A percentile compares a stretch with the other conserved stretches of the same genome.
Evolutionary conservation across 768 basidiomycete genomes (phyloP).

Genomic region (Panellus pusillus): DNA sequence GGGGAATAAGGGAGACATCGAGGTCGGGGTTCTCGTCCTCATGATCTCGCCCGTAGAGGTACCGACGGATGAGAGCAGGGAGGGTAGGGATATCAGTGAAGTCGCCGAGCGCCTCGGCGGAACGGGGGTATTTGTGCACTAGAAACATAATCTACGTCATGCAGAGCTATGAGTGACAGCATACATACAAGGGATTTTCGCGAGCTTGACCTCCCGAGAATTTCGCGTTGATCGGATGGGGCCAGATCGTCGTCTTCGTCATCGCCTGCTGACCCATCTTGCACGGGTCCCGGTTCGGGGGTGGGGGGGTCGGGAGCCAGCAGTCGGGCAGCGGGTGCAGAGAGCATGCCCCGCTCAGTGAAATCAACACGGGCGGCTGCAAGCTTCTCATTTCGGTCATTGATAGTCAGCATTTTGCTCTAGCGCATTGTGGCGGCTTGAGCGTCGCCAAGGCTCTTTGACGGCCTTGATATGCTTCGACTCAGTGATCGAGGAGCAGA

Average conservation of each 20-base stretch:
- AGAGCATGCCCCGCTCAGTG: conserved; percentile 7
- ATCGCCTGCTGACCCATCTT: too few relatives aligned
- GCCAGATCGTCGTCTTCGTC: too few relatives aligned
- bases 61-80: conserved; percentile 10
- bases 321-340: conserved; percentile 1
- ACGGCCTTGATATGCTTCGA: conserved; percentile 36
- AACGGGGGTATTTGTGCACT: conserved; percentile 11
- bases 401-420: conserved; percentile 34
- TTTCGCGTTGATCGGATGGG: conserved; percentile 15
- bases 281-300: too few relatives aligned
- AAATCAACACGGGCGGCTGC: conserved; percentile 10
- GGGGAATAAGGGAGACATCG: conserved; percentile 8
- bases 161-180: background rate
- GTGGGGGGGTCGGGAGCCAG: conserved; percentile 13
- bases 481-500: conserved; percentile 38
- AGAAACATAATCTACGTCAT: background rate
- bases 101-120: conserved; percentile 14
- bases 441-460: conserved; percentile 33
- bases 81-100: conserved; percentile 23
- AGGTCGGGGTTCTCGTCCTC: conserved; percentile 13
- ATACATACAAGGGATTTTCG: background rate
- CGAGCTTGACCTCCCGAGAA: too few relatives aligned
- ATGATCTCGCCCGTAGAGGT: too few relatives aligned
- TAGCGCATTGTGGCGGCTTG: conserved; percentile 28
- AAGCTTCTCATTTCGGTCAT: conserved; percentile 31